phyloP scores from a whole-genome alignment of 495 filamentous ascomycete species.

The Lophiostoma macrostomum region DNA sequence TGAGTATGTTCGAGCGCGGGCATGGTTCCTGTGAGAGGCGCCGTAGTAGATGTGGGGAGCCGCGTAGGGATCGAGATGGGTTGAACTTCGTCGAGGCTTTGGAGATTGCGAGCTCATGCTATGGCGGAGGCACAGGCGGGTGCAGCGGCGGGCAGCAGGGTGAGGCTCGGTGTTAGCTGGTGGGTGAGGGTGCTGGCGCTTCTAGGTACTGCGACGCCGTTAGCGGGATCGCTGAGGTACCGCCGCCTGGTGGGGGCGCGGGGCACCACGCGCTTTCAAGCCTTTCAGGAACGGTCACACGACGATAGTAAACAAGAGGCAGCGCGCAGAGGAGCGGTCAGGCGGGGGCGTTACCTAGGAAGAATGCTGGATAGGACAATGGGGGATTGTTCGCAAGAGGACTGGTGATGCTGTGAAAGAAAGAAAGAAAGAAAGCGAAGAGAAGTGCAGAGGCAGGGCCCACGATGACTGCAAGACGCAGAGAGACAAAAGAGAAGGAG shows the following conservation, averaged over 20 bases:
- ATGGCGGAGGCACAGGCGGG: slow-evolving; percentile 2
- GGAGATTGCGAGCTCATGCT: slow-evolving; percentile 36
- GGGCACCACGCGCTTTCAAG: neutral
- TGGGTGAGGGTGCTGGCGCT: neutral
- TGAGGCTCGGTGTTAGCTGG: neutral
- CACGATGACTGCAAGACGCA: too few relatives aligned
- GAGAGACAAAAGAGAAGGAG: too few relatives aligned
- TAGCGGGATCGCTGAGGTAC: neutral
- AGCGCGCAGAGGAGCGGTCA: too few relatives aligned
- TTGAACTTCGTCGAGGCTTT: slow-evolving; percentile 29
- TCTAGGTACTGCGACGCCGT: neutral
- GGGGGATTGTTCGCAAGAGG: neutral
- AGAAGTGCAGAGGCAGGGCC: neutral
- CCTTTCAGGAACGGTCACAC: slow-evolving; percentile 16
- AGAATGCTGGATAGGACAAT: neutral
- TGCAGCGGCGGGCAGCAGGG: neutral
- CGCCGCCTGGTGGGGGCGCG: neutral
- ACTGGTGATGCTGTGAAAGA: too few relatives aligned
- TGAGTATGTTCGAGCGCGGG: slow-evolving; percentile 46
- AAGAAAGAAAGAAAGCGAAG: too few relatives aligned
- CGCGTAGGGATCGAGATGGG: slow-evolving; percentile 45
- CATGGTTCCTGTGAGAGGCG: slow-evolving; percentile 42
- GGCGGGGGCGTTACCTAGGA: too few relatives aligned
- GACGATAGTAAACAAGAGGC: too few relatives aligned
- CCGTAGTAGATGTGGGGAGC: slow-evolving; percentile 50